Evolutionary conservation across 2,329 filamentous ascomycete species (phyloP), one percentile per base, ranked within the genome.

Genomic region (Cercospora zeae-maydis): DNA sequence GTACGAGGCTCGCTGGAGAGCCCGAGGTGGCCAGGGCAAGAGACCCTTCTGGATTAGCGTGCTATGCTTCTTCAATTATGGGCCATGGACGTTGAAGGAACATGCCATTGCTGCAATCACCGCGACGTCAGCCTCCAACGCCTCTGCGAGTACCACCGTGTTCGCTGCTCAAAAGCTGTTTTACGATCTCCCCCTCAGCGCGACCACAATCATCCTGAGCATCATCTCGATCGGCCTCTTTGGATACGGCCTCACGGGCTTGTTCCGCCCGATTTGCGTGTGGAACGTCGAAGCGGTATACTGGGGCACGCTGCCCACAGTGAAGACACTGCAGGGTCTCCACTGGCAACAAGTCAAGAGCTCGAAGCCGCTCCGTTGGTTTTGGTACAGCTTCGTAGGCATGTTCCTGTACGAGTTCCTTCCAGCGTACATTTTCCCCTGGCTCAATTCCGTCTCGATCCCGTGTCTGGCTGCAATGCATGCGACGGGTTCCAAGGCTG

Each of bases 231-330:
- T 85, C 42, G 81, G 81, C 0, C 70, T 85, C 1, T 85, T 84
- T 58, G 83, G 83, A 1, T 86, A 84, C 42, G 83, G 82, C 1
- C 71, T 86, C 2, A 80, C 78, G 47, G 83, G 83, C 7, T 51
- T 85, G 2, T 71, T 85, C 68, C 81, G 83, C 0, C 83, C 83
- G 0, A 78, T 85, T 37, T 77, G 78, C 1, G 83, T 86, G 10
- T 85, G 81, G 78, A 82, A 84, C 57, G 80, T 82, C 4, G 83
- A 85, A 13, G 78, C 82, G 1, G 83, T 86, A 2, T 86, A 84
- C 72, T 86, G 83, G 83, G 75, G 77, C 36, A 82, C 76, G 5
- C 70, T 85, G 3, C 83, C 83, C 0, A 81, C 78, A 0, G 81
- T 84, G 57, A 84, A 84, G 66, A 79, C 78, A 0, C 78, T 84